Evolutionary conservation across 2,329 filamentous ascomycete species (phyloP), one percentile per base, ranked within the genome.

Genomic region (Lasiodiplodia citricola): DNA sequence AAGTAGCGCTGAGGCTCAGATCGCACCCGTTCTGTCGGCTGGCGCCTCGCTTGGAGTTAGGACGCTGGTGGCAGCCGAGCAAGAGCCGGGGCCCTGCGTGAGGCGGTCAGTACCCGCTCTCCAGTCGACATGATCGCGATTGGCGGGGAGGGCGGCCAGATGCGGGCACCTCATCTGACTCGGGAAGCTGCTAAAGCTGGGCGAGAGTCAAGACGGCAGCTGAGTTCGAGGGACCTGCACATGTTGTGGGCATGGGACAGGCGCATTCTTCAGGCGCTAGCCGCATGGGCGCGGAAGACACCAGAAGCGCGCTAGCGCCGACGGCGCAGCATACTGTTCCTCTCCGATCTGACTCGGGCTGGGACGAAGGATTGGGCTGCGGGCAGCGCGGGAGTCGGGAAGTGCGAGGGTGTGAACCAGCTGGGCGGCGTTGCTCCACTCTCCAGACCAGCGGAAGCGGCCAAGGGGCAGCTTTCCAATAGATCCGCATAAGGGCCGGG

Each of bases 401-500:
- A 52, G 23, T 21, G 25, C 21, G 47, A 38, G 18, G 37, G 35
- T 28, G 37, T 7, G 25, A 52, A 51, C 60, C 60, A 38, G 44
- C 21, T 18, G 60, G 44, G 41, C 38, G 60, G 60, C 21, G n/a
- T 23, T 11, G 60, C 14, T 64, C 60, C 60, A 64, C 60, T 38
- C 31, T 16, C 60, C 60, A 52, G 31, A n/a, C n/a, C 60, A 25
- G 60, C 60, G 60, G 44, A 31, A 54, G 60, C 28, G 28, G 44
- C 47, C 51, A 28, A 21, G 10, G 41, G 44, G 18, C 44, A 47
- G 44, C 44, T 25, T 64, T 38, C 44, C 60, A 64, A 64, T 64
- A 64, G 60, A 64, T 38, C 60, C 44, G 47, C 60, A 64, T 64
- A 38, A 63, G 58, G 25, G 41, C 58, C 41, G 58, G 58, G 25